Conservation (phyloP, 352 stramenopile genomes). For the Phytophthora colocasiae region DNA sequence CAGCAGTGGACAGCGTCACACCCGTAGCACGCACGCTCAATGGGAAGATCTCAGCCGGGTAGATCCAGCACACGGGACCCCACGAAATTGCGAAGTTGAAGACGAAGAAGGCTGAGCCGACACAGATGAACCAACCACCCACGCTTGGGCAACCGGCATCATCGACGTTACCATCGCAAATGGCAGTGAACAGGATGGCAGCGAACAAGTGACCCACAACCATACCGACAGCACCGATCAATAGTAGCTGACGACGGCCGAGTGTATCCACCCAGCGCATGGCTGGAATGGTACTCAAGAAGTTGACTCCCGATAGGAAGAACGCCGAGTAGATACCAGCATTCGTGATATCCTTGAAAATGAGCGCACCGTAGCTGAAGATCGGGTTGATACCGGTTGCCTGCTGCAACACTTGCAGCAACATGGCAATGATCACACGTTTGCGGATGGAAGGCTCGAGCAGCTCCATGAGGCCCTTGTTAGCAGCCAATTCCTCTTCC, state of each 20-base stretch:
- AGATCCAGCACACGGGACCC: constrained; percentile 16
- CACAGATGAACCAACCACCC: constrained; percentile 8
- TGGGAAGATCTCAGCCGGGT: constrained; percentile 15
- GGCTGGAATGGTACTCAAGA: constrained; percentile 14
- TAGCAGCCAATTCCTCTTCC: constrained; percentile 26
- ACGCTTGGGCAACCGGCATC: constrained; percentile 2
- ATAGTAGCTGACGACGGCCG: constrained; percentile 8
- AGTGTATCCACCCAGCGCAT: constrained; percentile 14
- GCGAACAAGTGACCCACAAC: constrained; percentile 9
- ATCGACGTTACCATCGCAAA: constrained; percentile 7
- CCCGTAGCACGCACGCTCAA: constrained; percentile 11
- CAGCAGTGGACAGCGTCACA: constrained; percentile 9
- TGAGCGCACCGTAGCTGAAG: constrained; percentile 29
- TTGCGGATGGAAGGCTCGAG: constrained; percentile 31
- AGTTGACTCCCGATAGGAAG: constrained; percentile 20
- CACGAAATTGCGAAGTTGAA: constrained; percentile 20
- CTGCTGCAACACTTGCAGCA: constrained; percentile 51
- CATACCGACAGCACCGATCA: constrained; percentile 21
- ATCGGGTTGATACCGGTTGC: constrained; percentile 47
- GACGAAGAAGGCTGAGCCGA: constrained; percentile 15
- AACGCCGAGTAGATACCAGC: constrained; percentile 33
- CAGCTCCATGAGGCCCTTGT: constrained; percentile 35
- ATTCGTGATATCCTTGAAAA: constrained; percentile 44
- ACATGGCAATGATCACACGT: constrained; percentile 40
- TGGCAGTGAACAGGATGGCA: constrained; percentile 18